Conservation (phyloP, 2,329 filamentous ascomycete genomes). For the Colletotrichum liaoningense region DNA sequence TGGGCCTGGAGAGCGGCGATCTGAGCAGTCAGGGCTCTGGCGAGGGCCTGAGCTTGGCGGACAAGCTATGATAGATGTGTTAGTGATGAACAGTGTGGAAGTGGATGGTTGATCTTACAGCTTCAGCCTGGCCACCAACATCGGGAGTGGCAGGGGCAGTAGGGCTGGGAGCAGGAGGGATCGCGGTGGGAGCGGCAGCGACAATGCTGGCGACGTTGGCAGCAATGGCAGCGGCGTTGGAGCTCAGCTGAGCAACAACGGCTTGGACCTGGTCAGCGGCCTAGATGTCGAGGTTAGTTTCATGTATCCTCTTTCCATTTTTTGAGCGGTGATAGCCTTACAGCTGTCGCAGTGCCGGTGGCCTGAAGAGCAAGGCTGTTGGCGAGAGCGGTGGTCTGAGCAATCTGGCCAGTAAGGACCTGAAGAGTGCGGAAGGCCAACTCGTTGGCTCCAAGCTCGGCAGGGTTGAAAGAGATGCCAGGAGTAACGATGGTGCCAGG, state of each 20-base stretch:
- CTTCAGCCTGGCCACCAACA: neutral
- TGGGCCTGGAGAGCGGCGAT: neutral
- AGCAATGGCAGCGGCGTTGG: neutral
- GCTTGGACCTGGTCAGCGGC: neutral
- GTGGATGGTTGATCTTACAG: neutral
- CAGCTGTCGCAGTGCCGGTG: neutral
- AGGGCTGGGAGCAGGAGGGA: neutral
- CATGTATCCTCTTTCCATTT: neutral
- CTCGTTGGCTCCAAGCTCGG: neutral
- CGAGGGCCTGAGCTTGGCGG: neutral
- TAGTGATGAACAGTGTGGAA: neutral
- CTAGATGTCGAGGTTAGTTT: neutral
- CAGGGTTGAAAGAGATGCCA: neutral
- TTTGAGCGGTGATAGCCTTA: neutral
- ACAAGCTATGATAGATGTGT: neutral
- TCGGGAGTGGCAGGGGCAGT: neutral
- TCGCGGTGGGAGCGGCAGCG: neutral
- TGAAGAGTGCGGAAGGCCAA: neutral
- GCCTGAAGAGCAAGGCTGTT: neutral
- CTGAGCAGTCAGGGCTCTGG: neutral
- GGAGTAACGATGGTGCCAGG: slow-evolving; percentile 7
- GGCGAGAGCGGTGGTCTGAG: neutral
- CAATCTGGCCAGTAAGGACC: neutral
- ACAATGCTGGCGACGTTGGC: neutral
- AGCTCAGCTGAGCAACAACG: neutral